Evolutionary conservation across 331 rosid species (phyloP).

Genomic region (Rhamnella rubrinervis): DNA sequence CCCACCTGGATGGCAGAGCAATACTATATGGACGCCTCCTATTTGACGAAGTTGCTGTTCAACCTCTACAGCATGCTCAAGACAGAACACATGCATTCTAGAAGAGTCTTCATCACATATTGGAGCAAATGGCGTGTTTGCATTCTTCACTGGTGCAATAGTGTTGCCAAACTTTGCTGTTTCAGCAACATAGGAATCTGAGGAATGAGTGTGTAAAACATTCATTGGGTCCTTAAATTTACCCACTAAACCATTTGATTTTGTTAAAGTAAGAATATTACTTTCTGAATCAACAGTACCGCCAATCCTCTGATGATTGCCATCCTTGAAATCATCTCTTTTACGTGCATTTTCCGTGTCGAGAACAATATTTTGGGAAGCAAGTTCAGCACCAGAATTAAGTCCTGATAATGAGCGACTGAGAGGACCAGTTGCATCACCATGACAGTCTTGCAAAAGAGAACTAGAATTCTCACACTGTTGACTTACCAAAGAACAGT

Average conservation of each 20-base stretch:
- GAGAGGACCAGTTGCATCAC: conserved; percentile 25
- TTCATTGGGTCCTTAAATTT: conserved; percentile 30
- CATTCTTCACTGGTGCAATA: conserved; percentile 28
- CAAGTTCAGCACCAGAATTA: conserved; percentile 34
- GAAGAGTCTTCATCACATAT: conserved; percentile 72
- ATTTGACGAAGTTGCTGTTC: conserved; percentile 75
- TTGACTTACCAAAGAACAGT: conserved; percentile 42
- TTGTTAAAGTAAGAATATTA: conserved; percentile 36
- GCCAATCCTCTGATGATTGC: conserved; percentile 33
- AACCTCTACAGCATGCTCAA: conserved; percentile 84
- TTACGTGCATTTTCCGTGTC: conserved; percentile 30
- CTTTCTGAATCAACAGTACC: conserved; percentile 35
- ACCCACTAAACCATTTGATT: conserved; percentile 30
- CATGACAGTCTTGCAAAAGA: conserved; percentile 33
- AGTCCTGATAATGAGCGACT: conserved; percentile 19
- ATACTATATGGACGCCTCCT: conserved; percentile 73
- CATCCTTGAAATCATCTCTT: conserved; percentile 30
- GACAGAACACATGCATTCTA: conserved; percentile 87
- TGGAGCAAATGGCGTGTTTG: conserved; percentile 42
- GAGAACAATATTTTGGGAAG: conserved; percentile 17
- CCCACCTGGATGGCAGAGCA: conserved; percentile 91
- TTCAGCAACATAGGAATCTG: conserved; percentile 40
- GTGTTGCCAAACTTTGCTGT: conserved; percentile 41
- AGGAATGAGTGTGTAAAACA: conserved; percentile 36
- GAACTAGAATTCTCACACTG: conserved; percentile 39